Evolutionary conservation across 2,329 filamentous ascomycete genomes (phyloP), one percentile per base, ranked within the genome.

Genomic region (Eutypa lata): DNA sequence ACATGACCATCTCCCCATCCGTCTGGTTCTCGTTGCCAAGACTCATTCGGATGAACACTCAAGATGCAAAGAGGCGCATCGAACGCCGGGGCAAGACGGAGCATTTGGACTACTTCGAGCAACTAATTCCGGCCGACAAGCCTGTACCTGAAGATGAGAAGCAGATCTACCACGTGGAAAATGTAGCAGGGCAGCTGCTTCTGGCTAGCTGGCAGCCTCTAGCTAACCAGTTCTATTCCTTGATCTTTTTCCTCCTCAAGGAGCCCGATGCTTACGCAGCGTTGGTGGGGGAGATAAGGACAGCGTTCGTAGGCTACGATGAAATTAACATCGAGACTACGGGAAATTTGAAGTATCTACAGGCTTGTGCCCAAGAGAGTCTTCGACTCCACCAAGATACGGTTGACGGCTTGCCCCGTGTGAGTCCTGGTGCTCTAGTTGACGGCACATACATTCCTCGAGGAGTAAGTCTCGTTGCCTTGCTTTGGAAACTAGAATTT

Each of bases 41-140:
- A 16, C 44, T 60, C 2, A 38, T 60, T 4, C 42, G 26, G 8
- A 37, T 51, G 43, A 64, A 60, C 47, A 11, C n/a, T 1, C 31
- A 60, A 16, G 58, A 57, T 6, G 42, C 62, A 0, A 35, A 57
- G 21, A 19, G 35, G 19, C 61, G 62, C 7, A 59, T 65, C 24
- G 53, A 58, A 18, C 55, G 53, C 10, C 57, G 58, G 4, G 60
- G 59, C 13, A 51, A 57, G 18, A 54, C 52, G 3, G 45, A 59
- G 42, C 59, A 64, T 42, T 28, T 55, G 5, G 63, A 66, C 55
- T 61, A 64, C 31, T 53, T 64, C 24, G 62, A 65, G n/a, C 55
- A 61, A 26, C 43, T 65, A 1, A 13, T 61, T 3, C 58, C 58
- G 1, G 38, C 53, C 2, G 56, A 61, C 24, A 46, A 38, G 10